Percentiles rank a stretch among this genome's conserved stretches.
Conservation (phyloP, 2,329 filamentous ascomycete species). For the Herpotrichia juniperi region DNA sequence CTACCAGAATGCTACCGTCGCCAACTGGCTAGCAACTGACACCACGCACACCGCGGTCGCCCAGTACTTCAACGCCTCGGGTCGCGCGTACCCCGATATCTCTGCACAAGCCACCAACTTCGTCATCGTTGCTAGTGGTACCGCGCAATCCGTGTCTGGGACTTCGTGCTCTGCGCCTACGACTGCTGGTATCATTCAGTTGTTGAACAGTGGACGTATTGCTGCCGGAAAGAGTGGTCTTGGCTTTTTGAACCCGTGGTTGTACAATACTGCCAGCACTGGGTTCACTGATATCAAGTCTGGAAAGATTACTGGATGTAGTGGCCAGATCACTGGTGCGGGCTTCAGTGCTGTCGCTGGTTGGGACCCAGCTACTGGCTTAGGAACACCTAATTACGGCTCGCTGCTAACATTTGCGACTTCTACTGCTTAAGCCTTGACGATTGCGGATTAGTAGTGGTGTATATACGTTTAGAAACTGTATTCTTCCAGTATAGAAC, state of each 20-base stretch:
- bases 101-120: conserved; percentile 51
- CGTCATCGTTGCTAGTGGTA: conserved; percentile 26
- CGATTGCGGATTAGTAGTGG: neutral
- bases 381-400: conserved; percentile 53
- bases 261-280: conserved; percentile 39
- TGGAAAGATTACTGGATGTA: conserved; percentile 35
- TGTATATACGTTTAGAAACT: neutral
- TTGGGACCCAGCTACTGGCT: conserved; percentile 58
- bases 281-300: conserved; percentile 49
- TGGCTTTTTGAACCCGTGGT: conserved; percentile 59
- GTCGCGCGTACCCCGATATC: conserved; percentile 58
- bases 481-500: no score
- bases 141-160: conserved; percentile 18
- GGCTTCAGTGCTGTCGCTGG: conserved; percentile 22
- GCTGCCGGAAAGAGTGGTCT: conserved; percentile 54
- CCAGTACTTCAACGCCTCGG: conserved; percentile 47
- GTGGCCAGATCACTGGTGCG: conserved; percentile 22
- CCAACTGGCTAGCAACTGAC: conserved; percentile 51
- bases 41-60: conserved; percentile 41
- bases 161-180: conserved; percentile 29
- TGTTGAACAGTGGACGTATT: conserved; percentile 58
- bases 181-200: conserved; percentile 25
- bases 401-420: conserved; percentile 33
- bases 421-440: conserved; percentile 10
- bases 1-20: conserved; percentile 51